Conservation (phyloP, 1,284 basidiomycete species). For the Stygiomarasmius scandens region DNA sequence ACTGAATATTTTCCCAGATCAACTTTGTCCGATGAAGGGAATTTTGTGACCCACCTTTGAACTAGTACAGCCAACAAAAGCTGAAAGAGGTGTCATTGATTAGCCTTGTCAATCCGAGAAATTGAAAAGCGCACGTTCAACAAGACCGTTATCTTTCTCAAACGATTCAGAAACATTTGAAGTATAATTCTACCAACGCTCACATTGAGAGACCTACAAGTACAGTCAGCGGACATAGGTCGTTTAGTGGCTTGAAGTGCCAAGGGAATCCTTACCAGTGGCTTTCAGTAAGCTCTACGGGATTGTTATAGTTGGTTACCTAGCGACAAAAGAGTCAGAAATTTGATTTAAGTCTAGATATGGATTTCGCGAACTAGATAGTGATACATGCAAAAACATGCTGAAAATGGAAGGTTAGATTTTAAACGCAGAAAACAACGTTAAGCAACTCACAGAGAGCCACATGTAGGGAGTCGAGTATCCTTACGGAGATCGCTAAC, state of each 20-base stretch:
- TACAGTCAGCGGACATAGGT: too few species aligned
- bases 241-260: too few species aligned
- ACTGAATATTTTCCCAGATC: too few species aligned
- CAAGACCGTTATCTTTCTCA: constrained; percentile 19
- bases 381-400: constrained; percentile 36
- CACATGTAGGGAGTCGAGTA: constrained; percentile 9
- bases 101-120: not conserved
- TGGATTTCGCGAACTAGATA: constrained; percentile 31
- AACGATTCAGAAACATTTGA: not conserved
- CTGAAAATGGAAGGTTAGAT: constrained; percentile 19
- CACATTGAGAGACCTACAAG: constrained; percentile 41
- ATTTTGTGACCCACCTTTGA: constrained; percentile 32
- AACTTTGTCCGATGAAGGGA: too few species aligned
- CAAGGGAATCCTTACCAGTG: constrained; percentile 13
- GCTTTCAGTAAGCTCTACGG: constrained; percentile 22
- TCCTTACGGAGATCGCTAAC: not conserved
- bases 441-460: constrained; percentile 6
- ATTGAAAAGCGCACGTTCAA: constrained; percentile 22
- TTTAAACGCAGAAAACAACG: not conserved
- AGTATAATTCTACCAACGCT: constrained; percentile 10
- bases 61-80: constrained; percentile 38
- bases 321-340: constrained; percentile 12
- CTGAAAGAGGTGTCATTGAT: constrained; percentile 15
- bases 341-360: not conserved
- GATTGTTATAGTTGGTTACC: constrained; percentile 39